Evolutionary conservation across 768 basidiomycete genomes (phyloP), one percentile per base, ranked within the genome.

Genomic region (Termitomyces sp.): DNA sequence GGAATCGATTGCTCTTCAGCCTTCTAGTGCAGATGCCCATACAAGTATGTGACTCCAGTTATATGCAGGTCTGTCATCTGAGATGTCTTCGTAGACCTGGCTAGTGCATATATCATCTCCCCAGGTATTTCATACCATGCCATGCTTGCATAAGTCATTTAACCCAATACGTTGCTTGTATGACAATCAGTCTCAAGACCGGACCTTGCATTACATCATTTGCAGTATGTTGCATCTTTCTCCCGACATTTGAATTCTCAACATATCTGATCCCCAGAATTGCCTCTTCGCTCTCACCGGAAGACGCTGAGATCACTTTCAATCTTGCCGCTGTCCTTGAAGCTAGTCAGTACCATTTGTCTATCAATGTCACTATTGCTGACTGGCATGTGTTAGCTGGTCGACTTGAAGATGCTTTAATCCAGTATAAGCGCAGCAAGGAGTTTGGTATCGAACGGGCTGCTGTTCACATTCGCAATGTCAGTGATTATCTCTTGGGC

Each of bases 271-370:
- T 67, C 58, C 72, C 28, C 49, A 94, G 92, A 63, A 85, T 89
- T 68, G 92, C 92, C 48, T 78, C 84, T 43, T 84, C 85, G n/a
- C 80, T 94, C 63, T 81, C 86, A 57, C 92, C 92, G 45, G 88
- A 91, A 69, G 92, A 94, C 76, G 86, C 89, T 68, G 92, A 94
- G 69, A 91, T 94, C 66, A 86, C 89, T 16, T 94, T 93, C 78
- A 94, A 94, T 74, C 81, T 92, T 57, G 92, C 89, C 50, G 92
- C 91, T 44, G 90, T 94, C 64, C 79, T 94, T 58, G 92, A 94
- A 84, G 91, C 92, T 55, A 83, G 92, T 91, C 63, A 64, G 86
- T 78, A 55, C 58, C 65, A 67, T 39, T 34, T 53, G 34, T 28
- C 19, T 53, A 37, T 40, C 52, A 52, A 61, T 59, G 58, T 47